Percentiles rank a stretch among this genome's conserved stretches.
Conservation (phyloP, 139 green algal genomes). For the Chlamydomonas incerta region DNA sequence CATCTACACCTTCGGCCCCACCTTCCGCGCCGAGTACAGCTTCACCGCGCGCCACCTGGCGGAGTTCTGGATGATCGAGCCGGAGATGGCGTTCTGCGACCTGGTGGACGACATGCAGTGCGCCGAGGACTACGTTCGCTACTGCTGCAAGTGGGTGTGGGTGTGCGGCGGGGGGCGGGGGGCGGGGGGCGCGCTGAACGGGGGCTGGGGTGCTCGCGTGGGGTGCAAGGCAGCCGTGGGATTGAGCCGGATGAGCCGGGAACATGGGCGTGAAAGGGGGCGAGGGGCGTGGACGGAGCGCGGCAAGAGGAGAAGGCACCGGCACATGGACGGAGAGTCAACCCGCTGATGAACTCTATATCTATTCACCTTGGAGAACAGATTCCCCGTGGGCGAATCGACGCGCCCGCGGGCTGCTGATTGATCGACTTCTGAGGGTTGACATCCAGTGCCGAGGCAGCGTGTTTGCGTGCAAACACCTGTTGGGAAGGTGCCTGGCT, state of each 20-base stretch:
- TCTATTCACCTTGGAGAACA: conserved; percentile 1
- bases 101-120: conserved; percentile 95
- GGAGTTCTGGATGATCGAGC: conserved; percentile 99
- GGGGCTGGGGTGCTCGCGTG: background rate
- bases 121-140: conserved; percentile 92
- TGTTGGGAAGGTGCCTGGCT: no score
- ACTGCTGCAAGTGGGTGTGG: conserved; percentile 85
- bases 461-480: no score
- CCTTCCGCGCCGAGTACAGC: conserved; percentile 95
- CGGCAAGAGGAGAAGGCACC: no score
- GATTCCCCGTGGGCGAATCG: background rate
- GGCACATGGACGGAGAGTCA: no score
- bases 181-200: background rate
- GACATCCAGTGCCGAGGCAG: no score
- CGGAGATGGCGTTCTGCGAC: conserved; percentile 96
- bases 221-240: no score
- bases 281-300: no score
- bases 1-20: conserved; percentile 96
- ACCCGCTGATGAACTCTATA: background rate
- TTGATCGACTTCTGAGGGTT: background rate
- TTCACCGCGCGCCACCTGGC: conserved; percentile 96
- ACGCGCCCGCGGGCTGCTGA: background rate
- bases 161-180: background rate
- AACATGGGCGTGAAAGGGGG: no score
- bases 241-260: no score